Conservation (phyloP, 2,329 filamentous ascomycete genomes). For the Aspergillus phoenicis region DNA sequence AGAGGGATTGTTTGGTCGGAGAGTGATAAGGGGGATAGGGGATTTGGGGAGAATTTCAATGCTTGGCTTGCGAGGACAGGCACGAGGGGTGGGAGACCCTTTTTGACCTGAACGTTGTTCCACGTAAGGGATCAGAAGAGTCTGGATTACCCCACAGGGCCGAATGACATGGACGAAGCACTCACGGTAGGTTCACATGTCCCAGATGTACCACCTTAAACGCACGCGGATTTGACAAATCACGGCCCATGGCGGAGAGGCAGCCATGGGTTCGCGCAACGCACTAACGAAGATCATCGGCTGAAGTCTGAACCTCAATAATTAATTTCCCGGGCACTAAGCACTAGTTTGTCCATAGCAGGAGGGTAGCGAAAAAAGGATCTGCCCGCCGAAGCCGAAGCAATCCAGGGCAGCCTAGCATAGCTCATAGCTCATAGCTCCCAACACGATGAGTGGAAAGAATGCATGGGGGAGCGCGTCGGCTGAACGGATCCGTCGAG, state of each 20-base stretch:
- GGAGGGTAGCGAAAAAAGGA: not conserved
- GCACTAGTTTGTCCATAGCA: not conserved
- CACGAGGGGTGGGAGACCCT: not conserved
- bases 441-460: not conserved
- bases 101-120: not conserved
- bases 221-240: not conserved
- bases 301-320: not conserved
- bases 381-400: not conserved
- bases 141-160: not conserved
- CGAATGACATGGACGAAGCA: not conserved
- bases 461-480: not conserved
- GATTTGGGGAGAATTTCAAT: not conserved
- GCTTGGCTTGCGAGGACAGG: not conserved
- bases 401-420: not conserved
- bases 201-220: not conserved
- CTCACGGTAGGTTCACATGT: not conserved
- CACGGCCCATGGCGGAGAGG: not conserved
- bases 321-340: not conserved
- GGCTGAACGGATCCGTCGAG: constrained; percentile 1
- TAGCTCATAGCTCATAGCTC: not conserved
- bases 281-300: not conserved
- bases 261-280: not conserved
- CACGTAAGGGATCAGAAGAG: not conserved
- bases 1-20: not conserved
- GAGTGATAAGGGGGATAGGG: not conserved